Evolutionary conservation across 345 rosid species (phyloP).

Genomic region (Noccaea caerulescens): DNA sequence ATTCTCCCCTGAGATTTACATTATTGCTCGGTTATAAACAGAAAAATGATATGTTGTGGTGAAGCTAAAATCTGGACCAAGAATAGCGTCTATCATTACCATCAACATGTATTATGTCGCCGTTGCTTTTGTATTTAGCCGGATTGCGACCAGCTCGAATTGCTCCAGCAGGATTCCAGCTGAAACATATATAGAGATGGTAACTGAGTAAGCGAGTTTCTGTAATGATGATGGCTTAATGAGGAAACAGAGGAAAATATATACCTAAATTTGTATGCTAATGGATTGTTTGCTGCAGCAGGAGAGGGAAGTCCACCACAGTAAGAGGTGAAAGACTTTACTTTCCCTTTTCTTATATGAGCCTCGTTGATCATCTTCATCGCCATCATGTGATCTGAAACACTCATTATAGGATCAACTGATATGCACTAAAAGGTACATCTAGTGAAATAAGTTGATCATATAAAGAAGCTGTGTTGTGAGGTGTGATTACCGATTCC

Average conservation of each 20-base stretch:
- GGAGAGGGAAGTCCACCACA: constrained; percentile 99
- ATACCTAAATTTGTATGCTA: constrained; percentile 94
- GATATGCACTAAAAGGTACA: too few species aligned
- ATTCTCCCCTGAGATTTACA: constrained; percentile 57
- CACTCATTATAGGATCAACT: constrained; percentile 5
- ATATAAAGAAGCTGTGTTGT: neutral
- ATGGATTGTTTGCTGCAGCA: constrained; percentile 90
- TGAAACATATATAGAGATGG: constrained; percentile 41
- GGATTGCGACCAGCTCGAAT: constrained; percentile 79
- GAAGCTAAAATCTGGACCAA: neutral
- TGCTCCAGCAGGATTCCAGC: constrained; percentile 98
- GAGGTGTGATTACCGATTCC: constrained; percentile 72
- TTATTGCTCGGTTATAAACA: constrained; percentile 9
- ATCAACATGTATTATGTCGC: constrained; percentile 61
- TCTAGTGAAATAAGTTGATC: too few species aligned
- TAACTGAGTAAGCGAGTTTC: constrained; percentile 8
- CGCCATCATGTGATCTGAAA: constrained; percentile 97
- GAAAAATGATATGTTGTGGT: neutral
- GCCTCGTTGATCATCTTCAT: constrained; percentile 91
- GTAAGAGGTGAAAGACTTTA: constrained; percentile 84
- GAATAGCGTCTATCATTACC: constrained; percentile 51
- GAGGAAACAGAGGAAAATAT: neutral
- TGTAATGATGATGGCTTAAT: constrained; percentile 18
- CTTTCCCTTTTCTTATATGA: constrained; percentile 62
- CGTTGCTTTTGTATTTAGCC: constrained; percentile 64